phyloP scores from a whole-genome alignment of 2,329 filamentous ascomycete genomes.

The Neurospora sp. region DNA sequence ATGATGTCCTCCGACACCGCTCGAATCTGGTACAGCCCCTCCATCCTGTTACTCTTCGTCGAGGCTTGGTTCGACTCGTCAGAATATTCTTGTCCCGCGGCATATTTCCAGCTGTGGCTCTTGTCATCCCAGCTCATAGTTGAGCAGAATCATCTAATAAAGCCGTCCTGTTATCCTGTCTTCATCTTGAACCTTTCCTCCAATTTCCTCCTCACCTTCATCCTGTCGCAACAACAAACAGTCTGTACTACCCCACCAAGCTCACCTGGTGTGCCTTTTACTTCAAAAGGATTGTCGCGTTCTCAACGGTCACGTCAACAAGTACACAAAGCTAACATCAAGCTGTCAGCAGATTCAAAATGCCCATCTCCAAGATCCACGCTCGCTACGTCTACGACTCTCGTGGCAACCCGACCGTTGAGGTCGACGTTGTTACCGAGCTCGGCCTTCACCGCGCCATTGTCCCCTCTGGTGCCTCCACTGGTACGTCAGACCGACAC shows the following conservation, averaged over 20 bases:
- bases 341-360: slow-evolving; percentile 37
- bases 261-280: background rate
- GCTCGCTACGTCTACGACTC: slow-evolving; percentile 97
- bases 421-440: slow-evolving; percentile 95
- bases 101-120: background rate
- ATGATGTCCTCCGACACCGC: background rate
- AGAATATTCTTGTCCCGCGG: background rate
- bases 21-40: background rate
- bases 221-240: background rate
- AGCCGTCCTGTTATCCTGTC: background rate
- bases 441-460: slow-evolving; percentile 95
- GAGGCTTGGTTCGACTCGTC: background rate
- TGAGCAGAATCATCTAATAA: background rate
- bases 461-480: slow-evolving; percentile 93
- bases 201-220: background rate
- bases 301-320: background rate
- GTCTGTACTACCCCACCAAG: background rate
- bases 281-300: background rate
- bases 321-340: slow-evolving; percentile 3
- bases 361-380: slow-evolving; percentile 87
- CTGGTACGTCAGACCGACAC: slow-evolving; percentile 54
- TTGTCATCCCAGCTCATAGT: background rate
- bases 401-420: slow-evolving; percentile 94
- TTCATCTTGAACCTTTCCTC: background rate
- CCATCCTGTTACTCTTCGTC: background rate